Conservation (phyloP, 345 rosid genomes). For the Citropsis articulata region DNA sequence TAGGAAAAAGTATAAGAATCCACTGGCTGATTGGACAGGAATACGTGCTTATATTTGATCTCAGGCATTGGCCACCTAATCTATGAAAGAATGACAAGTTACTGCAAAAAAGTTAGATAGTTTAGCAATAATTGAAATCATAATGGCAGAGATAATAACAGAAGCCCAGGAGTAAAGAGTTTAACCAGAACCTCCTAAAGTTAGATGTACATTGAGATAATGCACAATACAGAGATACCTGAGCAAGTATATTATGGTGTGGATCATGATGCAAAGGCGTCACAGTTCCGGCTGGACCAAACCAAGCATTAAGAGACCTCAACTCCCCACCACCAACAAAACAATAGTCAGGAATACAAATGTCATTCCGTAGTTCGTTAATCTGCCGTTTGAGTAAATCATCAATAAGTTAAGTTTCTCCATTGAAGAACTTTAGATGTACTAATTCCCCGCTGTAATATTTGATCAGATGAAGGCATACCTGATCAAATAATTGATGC, state of each 20-base stretch:
- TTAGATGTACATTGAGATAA: not conserved
- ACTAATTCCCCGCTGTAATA: not conserved
- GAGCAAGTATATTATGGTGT: conserved; percentile 93
- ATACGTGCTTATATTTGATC: not conserved
- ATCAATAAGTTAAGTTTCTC: conserved; percentile 15
- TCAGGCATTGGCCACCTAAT: not conserved
- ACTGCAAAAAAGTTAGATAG: not conserved
- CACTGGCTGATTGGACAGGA: not conserved
- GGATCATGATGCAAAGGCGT: conserved; percentile 99
- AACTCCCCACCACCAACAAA: conserved; percentile 93
- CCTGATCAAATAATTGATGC: conserved; percentile 97
- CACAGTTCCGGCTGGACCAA: conserved; percentile 93
- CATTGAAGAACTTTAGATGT: conserved; percentile 9
- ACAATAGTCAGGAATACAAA: conserved; percentile 91
- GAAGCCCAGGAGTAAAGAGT: not conserved
- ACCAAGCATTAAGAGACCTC: conserved; percentile 90
- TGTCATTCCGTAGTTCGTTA: conserved; percentile 75
- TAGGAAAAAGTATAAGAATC: not conserved
- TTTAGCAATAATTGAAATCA: not conserved
- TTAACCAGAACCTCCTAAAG: not conserved
- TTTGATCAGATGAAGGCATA: conserved; percentile 8
- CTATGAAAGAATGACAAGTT: not conserved
- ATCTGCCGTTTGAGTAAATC: conserved; percentile 47
- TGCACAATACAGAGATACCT: conserved; percentile 43
- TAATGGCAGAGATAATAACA: not conserved